phyloP scores from a whole-genome alignment of 805 yeast genomes.

The Cyberlindnera americana region DNA sequence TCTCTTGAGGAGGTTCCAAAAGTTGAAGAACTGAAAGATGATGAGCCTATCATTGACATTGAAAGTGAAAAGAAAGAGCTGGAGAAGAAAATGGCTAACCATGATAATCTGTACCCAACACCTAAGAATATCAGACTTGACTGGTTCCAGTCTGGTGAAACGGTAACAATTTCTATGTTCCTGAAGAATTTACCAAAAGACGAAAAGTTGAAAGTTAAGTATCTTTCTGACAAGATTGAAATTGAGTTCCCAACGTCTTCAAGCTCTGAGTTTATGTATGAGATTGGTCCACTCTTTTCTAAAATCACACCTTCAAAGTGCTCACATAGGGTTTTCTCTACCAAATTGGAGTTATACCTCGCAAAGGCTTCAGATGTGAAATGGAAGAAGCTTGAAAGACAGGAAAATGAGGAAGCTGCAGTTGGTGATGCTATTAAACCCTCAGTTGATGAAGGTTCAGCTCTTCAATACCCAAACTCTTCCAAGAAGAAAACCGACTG shows the following conservation, averaged over 20 bases:
- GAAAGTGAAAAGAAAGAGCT: slow-evolving; percentile 22
- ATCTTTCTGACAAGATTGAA: slow-evolving; percentile 34
- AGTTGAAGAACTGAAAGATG: slow-evolving; percentile 1
- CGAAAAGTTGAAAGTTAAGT: slow-evolving; percentile 38
- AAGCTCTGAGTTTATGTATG: slow-evolving; percentile 55
- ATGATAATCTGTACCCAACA: slow-evolving; percentile 22
- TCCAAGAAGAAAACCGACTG: slow-evolving; percentile 65
- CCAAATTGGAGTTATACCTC: slow-evolving; percentile 72
- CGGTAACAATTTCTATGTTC: slow-evolving; percentile 66
- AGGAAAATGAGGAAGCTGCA: slow-evolving; percentile 10
- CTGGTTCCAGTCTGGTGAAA: slow-evolving; percentile 64
- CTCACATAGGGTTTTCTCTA: slow-evolving; percentile 51
- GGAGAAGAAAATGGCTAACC: slow-evolving; percentile 23
- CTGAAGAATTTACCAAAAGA: slow-evolving; percentile 60
- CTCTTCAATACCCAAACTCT: slow-evolving; percentile 53
- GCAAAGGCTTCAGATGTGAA: slow-evolving; percentile 40
- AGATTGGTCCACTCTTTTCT: slow-evolving; percentile 49
- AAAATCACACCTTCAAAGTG: slow-evolving; percentile 46
- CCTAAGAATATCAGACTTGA: slow-evolving; percentile 45
- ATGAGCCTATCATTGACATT: background rate
- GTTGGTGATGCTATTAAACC: background rate
- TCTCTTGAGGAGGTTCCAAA: slow-evolving; percentile 1
- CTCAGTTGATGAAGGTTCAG: background rate
- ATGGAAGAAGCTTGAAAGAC: slow-evolving; percentile 50
- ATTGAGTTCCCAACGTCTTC: slow-evolving; percentile 46